Base-by-base conservation (phyloP, 2,329 filamentous ascomycete species). In the Juglanconis sp. region DNA sequence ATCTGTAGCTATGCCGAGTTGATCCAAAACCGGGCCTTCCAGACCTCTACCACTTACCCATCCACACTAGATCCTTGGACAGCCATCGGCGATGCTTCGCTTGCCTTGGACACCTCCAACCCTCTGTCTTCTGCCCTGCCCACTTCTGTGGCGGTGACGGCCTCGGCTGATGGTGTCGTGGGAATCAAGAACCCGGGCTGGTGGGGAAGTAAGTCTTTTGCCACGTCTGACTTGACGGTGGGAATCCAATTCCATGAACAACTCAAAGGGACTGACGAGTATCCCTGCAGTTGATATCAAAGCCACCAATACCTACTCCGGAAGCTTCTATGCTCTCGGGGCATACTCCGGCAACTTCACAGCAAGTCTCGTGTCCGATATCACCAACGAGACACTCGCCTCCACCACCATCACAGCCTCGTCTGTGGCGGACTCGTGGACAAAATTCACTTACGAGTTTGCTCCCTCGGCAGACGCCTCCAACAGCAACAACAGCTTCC, bases 11-110 rank as follows among this genome's bases (percentile, higher is more conserved):
- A 91, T 69, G 88, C 85, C 53, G 87, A 91, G 68, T 72, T 91
- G 59, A 82, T 91, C 59, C 82, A 81, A 55, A 91, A 91, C 72
- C 81, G 87, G 53, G 88, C 87, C 10, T 90, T 91, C 68, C 88
- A 91, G 71, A 76, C 75, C 57, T 79, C 75, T 61, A 71, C 74
- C 24, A 65, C 68, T 15, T 79, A 71, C 62, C 77, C 77, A 3
- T 71, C 74, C 44, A 76, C 74, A 4, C 72, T 84, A 2, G 71
- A 73, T n/a, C 76, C 72, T 15, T 84, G 80, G 79, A 71, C 70
- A 15, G 64, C 78, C 1, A 63, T 81, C 53, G 76, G 77, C 54
- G 73, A 71, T 34, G 76, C 79, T 9, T 67, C 67, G 11, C 70
- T 85, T 34, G 73, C 79, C 40, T 71, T 87, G 40, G 76, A 81